phyloP scores from a whole-genome alignment of 75 land plant genomes.

The Cryptomeria japonica region DNA sequence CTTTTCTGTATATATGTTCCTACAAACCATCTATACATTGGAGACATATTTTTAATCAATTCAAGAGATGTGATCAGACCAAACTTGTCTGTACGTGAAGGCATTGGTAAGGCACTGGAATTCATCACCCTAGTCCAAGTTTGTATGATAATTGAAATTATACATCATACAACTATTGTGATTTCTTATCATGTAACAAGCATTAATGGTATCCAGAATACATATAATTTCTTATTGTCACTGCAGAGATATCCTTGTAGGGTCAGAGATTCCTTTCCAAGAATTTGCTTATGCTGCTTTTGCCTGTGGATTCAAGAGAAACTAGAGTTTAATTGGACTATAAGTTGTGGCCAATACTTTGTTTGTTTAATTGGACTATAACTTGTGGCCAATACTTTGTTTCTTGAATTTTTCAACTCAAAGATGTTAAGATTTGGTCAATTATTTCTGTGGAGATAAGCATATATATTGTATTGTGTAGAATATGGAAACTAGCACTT shows the following conservation, averaged over 20 bases:
- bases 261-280: not conserved
- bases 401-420: not conserved
- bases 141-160: not conserved
- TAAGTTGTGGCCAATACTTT: too few relatives aligned
- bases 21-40: slow-evolving; percentile 58
- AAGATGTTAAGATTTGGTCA: not conserved
- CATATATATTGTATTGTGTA: not conserved
- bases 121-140: not conserved
- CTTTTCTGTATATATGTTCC: slow-evolving; percentile 51
- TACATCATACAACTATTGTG: not conserved
- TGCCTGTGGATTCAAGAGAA: not conserved
- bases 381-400: not conserved
- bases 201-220: too few relatives aligned
- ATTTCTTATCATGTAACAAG: not conserved
- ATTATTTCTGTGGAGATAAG: not conserved
- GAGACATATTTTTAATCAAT: slow-evolving; percentile 43
- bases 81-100: slow-evolving; percentile 53
- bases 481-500: not conserved
- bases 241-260: not conserved
- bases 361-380: too few relatives aligned
- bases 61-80: slow-evolving; percentile 46
- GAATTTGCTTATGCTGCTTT: not conserved
- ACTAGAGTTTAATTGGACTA: not conserved
- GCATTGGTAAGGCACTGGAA: slow-evolving; percentile 32
- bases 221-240: too few relatives aligned